phyloP scores from a whole-genome alignment of 2,329 filamentous ascomycete genomes.

The Didymosphaeria variabile region DNA sequence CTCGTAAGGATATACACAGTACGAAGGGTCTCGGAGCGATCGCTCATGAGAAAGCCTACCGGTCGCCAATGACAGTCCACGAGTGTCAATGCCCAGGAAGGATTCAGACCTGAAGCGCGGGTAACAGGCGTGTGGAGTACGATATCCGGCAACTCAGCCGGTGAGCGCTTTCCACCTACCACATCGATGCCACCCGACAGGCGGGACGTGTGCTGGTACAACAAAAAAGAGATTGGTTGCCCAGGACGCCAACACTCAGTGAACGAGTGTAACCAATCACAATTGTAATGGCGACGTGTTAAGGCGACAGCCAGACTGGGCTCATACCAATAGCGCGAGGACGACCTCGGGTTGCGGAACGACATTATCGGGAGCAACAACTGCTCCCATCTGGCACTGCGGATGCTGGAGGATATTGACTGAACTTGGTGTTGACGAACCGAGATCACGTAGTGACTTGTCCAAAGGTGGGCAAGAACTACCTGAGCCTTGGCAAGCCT shows the following conservation, averaged over 20 bases:
- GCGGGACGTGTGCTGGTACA: neutral
- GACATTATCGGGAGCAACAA: neutral
- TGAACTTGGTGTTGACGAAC: neutral
- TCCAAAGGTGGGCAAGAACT: neutral
- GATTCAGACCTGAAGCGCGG: neutral
- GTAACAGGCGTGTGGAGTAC: constrained; percentile 7
- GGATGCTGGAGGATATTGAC: neutral
- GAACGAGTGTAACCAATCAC: neutral
- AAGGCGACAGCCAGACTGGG: neutral
- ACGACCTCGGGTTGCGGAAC: neutral
- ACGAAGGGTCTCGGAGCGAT: neutral
- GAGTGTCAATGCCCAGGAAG: neutral
- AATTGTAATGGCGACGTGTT: neutral
- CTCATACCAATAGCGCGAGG: neutral
- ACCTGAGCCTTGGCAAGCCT: neutral
- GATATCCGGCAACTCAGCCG: constrained; percentile 13
- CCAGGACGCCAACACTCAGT: neutral
- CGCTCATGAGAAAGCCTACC: neutral
- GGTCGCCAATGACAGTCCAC: neutral
- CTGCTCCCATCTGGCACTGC: neutral
- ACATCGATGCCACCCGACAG: neutral
- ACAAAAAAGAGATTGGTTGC: neutral
- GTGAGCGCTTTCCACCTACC: neutral
- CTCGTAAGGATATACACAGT: neutral
- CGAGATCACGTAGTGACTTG: neutral